Evolutionary conservation across 2,329 filamentous ascomycete genomes (phyloP), one percentile per base, ranked within the genome.

Genomic region (Helminthosporium solani): DNA sequence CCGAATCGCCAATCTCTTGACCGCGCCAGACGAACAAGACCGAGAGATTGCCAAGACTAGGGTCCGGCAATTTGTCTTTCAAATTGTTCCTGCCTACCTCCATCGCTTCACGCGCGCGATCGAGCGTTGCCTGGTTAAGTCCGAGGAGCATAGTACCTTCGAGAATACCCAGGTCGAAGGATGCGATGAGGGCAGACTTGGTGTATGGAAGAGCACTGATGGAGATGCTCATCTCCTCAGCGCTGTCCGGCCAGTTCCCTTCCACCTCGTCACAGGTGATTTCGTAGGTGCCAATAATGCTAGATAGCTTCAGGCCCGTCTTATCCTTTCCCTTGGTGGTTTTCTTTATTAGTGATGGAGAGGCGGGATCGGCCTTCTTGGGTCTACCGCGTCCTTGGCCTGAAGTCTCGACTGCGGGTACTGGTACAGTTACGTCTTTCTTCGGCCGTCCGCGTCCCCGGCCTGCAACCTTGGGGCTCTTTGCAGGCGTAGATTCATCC

Each of bases 111-210:
- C 16, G 18, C 2, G 19, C 12, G n/a, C 16, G 34, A n/a, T n/a
- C 28, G 18, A 33, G 27, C 18, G 34, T 44, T 2, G 21, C 27
- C n/a, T 38, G 18, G 14, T 44, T 15, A 3, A 18, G 27, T 1
- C 34, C 34, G 15, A 44, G 23, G 11, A 44, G 34, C 42, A 44
- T 44, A 3, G 42, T 44, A 18, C 42, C 42, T 39, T 44, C 34
- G 1, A 39, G 7, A 19, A 44, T 25, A 23, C 42, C 42, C 5
- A 44, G 34, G 20, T 18, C 16, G 18, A 44, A 44, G 2, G 34
- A 33, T 15, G 42, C 42, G 12, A 39, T 33, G 19, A 44, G 28
- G 6, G 8, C 7, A 7, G 34, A 33, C 7, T 38, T 23, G 16
- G 34, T 39, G 28, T 39, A 9, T 9, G 42, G 42, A 8, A 44